Conservation (phyloP, 2,329 filamentous ascomycete genomes). For the Passalora sequoiae region DNA sequence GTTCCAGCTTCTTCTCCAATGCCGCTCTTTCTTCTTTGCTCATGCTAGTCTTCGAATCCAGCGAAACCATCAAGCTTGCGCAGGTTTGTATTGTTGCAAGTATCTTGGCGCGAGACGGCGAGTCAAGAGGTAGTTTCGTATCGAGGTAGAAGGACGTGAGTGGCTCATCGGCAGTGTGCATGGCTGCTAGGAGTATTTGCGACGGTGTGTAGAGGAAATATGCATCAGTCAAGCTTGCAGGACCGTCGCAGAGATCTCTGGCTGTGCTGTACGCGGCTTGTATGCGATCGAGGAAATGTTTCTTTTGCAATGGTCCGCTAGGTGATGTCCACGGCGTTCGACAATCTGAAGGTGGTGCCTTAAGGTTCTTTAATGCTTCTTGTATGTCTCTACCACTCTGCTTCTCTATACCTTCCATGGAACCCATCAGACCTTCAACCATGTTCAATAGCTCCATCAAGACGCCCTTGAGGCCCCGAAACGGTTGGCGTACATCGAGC, state of each 20-base stretch:
- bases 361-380: constrained; percentile 20
- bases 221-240: constrained; percentile 82
- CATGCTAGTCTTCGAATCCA: constrained; percentile 24
- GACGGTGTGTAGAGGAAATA: constrained; percentile 95
- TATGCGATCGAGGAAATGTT: constrained; percentile 43
- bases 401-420: constrained; percentile 20
- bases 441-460: constrained; percentile 74
- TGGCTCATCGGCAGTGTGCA: constrained; percentile 67
- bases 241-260: constrained; percentile 63
- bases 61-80: constrained; percentile 36
- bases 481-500: constrained; percentile 88
- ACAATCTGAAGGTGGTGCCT: constrained; percentile 9
- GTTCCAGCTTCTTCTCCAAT: constrained; percentile 63
- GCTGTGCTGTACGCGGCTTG: constrained; percentile 66
- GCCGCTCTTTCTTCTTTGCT: constrained; percentile 30
- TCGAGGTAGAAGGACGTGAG: constrained; percentile 49
- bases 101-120: constrained; percentile 32
- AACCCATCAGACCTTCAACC: constrained; percentile 54
- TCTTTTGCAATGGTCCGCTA: constrained; percentile 6
- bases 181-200: constrained; percentile 83
- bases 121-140: constrained; percentile 37
- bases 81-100: constrained; percentile 37
- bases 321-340: constrained; percentile 22
- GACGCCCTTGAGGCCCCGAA: constrained; percentile 78
- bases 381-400: constrained; percentile 19